These are phyloP conservation scores for Eragrostis curvula DNA, from an alignment of 176 grass and related monocot genomes.

Conservation along the genomic window DNA sequence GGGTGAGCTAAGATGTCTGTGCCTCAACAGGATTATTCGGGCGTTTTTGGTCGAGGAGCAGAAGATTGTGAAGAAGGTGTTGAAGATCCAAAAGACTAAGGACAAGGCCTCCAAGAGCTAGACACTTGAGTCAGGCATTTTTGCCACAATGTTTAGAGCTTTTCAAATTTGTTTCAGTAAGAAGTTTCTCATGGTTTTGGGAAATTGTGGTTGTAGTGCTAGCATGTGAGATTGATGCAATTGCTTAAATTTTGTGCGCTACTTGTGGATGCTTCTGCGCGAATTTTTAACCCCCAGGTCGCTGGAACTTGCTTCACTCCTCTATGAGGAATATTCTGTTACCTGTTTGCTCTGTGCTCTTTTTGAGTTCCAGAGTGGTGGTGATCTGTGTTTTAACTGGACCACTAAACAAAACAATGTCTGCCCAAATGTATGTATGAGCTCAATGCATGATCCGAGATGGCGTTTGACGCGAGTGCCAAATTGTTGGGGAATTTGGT, in stretches of 20 bases:
- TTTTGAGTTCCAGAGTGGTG: no score
- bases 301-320: background rate
- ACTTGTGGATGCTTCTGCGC: background rate
- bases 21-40: constrained; percentile 58
- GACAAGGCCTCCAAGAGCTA: constrained; percentile 77
- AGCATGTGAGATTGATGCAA: constrained; percentile 25
- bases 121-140: constrained; percentile 21
- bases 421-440: no score
- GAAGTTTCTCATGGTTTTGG: constrained; percentile 27
- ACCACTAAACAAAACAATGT: no score
- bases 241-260: constrained; percentile 42
- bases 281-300: constrained; percentile 2
- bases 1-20: background rate
- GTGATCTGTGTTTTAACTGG: no score
- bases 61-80: constrained; percentile 90
- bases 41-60: constrained; percentile 84
- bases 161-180: constrained; percentile 37
- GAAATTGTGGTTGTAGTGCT: constrained; percentile 18
- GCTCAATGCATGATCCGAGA: no score
- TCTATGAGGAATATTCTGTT: background rate
- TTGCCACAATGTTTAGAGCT: constrained; percentile 12
- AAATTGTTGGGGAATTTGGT: no score
- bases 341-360: background rate
- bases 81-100: constrained; percentile 83
- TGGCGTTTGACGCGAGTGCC: no score